Evolutionary conservation across 2,329 filamentous ascomycete genomes (phyloP), one percentile per base, ranked within the genome.

Genomic region (Tolypocladium nubicola): DNA sequence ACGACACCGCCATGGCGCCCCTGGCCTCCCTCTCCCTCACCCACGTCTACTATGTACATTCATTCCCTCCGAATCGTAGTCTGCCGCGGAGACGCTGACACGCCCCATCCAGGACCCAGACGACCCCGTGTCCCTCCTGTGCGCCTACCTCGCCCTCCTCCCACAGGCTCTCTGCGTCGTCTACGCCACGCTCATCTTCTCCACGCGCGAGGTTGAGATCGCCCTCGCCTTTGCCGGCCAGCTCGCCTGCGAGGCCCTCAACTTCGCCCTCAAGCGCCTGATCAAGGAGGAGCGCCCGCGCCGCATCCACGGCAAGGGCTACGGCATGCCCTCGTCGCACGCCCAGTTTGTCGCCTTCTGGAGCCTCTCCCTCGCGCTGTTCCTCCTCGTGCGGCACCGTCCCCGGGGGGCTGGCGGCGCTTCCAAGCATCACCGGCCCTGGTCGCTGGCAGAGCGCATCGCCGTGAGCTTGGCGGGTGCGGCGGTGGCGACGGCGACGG

Each of bases 331-430:
- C 56, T 81, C 77, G 50, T 97, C 92, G 41, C 94, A 99, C 74
- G 89, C 94, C 10, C 94, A 99, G 75, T 99, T 97, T 70, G 88
- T 93, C 60, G 82, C 88, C 57, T 99, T 90, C 77, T 97, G 96
- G 81, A 87, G 90, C 58, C 76, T 96, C 58, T 94, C 89, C 61
- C 75, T 97, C 59, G 79, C 84, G 30, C 78, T 99, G 23, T 97
- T 97, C 76, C 80, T 99, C 50, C 80, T 96, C 52, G 76, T 92
- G 59, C 83, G 93, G 60, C 91, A 96, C 71, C 77, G 79, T 6
- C 87, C 87, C 57, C 68, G 68, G 75, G 64, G 57, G 57, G 56
- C 55, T 23, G 55, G 45, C 53, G 50, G 54, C 35, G 52, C 40
- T 56, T 54, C 33, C 47, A 45, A 56, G 55, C 41, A 50, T 58